phyloP scores from a whole-genome alignment of 352 stramenopile species.

The Paralagenidium karlingii region DNA sequence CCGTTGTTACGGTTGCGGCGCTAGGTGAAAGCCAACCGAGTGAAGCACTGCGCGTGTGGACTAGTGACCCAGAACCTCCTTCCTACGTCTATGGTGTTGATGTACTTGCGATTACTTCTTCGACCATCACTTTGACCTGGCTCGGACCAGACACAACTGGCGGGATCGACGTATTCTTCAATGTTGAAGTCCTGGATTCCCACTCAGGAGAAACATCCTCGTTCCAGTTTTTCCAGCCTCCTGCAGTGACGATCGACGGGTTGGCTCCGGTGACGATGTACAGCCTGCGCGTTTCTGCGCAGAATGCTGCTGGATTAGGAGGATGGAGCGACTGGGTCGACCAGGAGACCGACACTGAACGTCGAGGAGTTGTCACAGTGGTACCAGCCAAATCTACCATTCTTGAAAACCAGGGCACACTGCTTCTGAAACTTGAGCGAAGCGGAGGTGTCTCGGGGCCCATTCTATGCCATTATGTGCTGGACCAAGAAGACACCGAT shows the following conservation, averaged over 20 bases:
- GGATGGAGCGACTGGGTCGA: slow-evolving; percentile 13
- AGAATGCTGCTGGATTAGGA: slow-evolving; percentile 23
- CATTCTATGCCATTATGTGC: slow-evolving; percentile 22
- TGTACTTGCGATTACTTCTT: slow-evolving; percentile 8
- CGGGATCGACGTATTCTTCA: slow-evolving; percentile 19
- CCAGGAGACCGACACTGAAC: slow-evolving; percentile 25
- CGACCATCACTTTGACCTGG: slow-evolving; percentile 27
- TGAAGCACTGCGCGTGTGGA: slow-evolving; percentile 9
- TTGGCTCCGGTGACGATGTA: slow-evolving; percentile 24
- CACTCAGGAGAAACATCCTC: too few species aligned
- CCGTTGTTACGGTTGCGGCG: slow-evolving; percentile 11
- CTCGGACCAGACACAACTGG: slow-evolving; percentile 20
- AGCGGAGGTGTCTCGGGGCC: slow-evolving; percentile 28
- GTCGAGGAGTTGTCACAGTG: slow-evolving; percentile 22
- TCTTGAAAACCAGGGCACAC: slow-evolving; percentile 21
- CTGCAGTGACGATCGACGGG: slow-evolving; percentile 9
- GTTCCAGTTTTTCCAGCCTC: too few species aligned
- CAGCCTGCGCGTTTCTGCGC: slow-evolving; percentile 13
- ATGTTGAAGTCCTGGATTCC: slow-evolving; percentile 12
- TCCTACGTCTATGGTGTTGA: slow-evolving; percentile 18
- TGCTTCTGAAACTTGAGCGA: slow-evolving; percentile 22
- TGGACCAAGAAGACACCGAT: slow-evolving; percentile 5
- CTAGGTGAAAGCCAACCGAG: slow-evolving; percentile 25
- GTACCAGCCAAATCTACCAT: slow-evolving; percentile 8
- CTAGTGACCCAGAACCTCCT: slow-evolving; percentile 15